These are phyloP conservation scores for Choanephora cucurbitarum DNA, from an alignment of 371 early-diverging fungal species.

Conservation along the genomic window DNA sequence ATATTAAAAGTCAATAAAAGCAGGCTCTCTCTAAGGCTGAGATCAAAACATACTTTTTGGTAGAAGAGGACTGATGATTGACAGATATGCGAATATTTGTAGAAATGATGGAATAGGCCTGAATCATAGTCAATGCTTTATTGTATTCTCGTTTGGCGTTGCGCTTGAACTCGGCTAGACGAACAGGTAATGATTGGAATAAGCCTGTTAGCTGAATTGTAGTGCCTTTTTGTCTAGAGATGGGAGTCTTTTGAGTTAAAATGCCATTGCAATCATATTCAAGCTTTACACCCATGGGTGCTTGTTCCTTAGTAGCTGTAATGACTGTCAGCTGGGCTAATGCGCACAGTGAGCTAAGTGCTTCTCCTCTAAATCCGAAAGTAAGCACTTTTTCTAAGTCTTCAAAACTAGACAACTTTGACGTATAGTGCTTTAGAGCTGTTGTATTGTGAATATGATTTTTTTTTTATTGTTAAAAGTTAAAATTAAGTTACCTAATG, in stretches of 20 bases:
- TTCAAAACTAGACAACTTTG: constrained; percentile 71
- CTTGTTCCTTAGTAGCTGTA: constrained; percentile 67
- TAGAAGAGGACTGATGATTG: constrained; percentile 54
- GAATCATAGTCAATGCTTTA: constrained; percentile 78
- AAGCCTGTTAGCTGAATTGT: constrained; percentile 77
- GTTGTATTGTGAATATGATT: neutral
- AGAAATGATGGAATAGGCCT: constrained; percentile 84
- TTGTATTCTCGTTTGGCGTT: constrained; percentile 81
- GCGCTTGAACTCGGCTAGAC: constrained; percentile 83
- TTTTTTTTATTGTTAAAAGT: constrained; percentile 5
- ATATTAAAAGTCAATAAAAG: no score
- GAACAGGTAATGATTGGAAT: constrained; percentile 89
- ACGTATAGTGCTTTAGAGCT: constrained; percentile 79
- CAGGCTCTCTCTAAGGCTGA: no score
- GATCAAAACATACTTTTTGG: neutral
- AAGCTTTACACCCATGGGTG: constrained; percentile 69
- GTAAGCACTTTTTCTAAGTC: constrained; percentile 68
- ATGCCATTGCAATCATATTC: constrained; percentile 68
- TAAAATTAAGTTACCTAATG: constrained; percentile 52
- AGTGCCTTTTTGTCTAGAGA: constrained; percentile 66
- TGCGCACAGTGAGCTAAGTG: constrained; percentile 78
- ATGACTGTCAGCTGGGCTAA: constrained; percentile 60
- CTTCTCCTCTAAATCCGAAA: constrained; percentile 90
- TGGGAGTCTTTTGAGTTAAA: constrained; percentile 40
- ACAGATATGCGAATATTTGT: constrained; percentile 67